A percentile compares a stretch with the other conserved stretches of the same genome.
These are phyloP conservation scores for Nakazawaea wickerhamii DNA, from an alignment of 805 yeast species.

Conservation along the genomic window DNA sequence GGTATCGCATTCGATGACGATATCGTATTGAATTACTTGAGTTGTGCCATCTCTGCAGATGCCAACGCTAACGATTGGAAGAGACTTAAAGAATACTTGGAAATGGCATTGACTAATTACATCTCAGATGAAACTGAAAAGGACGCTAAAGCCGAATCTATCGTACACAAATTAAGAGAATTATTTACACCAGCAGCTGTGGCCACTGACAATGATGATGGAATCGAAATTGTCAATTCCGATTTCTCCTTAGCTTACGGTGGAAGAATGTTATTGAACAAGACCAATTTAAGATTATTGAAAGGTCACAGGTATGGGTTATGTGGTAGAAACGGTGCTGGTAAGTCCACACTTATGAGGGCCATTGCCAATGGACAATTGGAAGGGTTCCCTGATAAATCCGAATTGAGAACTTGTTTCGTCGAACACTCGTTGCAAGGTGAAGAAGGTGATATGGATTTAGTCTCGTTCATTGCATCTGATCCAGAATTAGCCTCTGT, in stretches of 20 bases:
- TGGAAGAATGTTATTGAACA: slow-evolving; percentile 92
- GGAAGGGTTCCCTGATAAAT: slow-evolving; percentile 93
- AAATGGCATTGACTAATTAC: slow-evolving; percentile 31
- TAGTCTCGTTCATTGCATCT: slow-evolving; percentile 80
- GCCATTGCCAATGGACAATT: slow-evolving; percentile 94
- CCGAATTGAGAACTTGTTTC: slow-evolving; percentile 84
- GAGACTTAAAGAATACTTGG: slow-evolving; percentile 51
- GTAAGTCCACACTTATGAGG: slow-evolving; percentile 96
- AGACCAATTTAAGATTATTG: slow-evolving; percentile 78
- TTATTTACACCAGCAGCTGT: slow-evolving; percentile 50
- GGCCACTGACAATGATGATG: slow-evolving; percentile 66
- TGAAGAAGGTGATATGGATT: slow-evolving; percentile 84
- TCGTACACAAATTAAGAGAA: slow-evolving; percentile 45
- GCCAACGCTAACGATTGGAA: slow-evolving; percentile 73
- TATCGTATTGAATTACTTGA: slow-evolving; percentile 41
- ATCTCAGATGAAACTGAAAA: slow-evolving; percentile 29
- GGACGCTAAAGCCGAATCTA: slow-evolving; percentile 34
- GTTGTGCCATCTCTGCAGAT: slow-evolving; percentile 49
- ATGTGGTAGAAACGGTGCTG: slow-evolving; percentile 98
- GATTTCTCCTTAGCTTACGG: slow-evolving; percentile 97
- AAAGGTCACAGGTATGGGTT: slow-evolving; percentile 97
- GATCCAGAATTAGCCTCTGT: slow-evolving; percentile 75
- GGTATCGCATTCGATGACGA: slow-evolving; percentile 30
- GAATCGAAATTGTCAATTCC: slow-evolving; percentile 86
- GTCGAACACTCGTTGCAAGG: slow-evolving; percentile 97